Percentiles rank a stretch among this genome's conserved stretches.
Conservation (phyloP, 1,284 basidiomycete species). For the Fomitopsis pinicola region DNA sequence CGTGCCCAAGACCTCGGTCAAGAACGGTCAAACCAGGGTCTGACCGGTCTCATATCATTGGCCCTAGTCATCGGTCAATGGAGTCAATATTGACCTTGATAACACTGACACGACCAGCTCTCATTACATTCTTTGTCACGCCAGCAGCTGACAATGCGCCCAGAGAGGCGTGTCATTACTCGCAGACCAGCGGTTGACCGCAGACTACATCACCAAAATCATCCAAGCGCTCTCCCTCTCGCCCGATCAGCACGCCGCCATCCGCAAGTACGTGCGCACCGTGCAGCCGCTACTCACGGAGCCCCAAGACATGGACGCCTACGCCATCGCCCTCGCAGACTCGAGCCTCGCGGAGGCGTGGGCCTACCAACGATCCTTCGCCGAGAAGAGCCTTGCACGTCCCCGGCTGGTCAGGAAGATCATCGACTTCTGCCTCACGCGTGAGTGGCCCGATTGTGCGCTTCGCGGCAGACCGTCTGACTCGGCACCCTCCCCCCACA, state of each 20-base stretch:
- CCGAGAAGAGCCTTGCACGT: slow-evolving; percentile 48
- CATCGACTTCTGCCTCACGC: slow-evolving; percentile 63
- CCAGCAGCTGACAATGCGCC: neutral
- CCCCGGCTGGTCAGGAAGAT: slow-evolving; percentile 53
- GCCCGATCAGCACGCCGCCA: slow-evolving; percentile 44
- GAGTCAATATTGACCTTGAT: no score
- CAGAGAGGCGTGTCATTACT: slow-evolving; percentile 68
- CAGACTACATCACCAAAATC: slow-evolving; percentile 73
- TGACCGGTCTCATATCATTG: no score
- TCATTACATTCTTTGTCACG: no score
- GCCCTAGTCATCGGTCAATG: no score
- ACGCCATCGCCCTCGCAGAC: slow-evolving; percentile 61
- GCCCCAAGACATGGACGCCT: slow-evolving; percentile 63
- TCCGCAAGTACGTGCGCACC: slow-evolving; percentile 65
- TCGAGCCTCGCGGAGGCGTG: slow-evolving; percentile 64
- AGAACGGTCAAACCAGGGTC: no score
- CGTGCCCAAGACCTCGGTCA: no score
- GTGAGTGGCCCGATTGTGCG: slow-evolving; percentile 42
- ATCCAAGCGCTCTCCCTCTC: slow-evolving; percentile 59
- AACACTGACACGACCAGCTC: no score
- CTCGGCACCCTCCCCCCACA: slow-evolving; percentile 21
- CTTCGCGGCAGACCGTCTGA: neutral
- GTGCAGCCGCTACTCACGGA: slow-evolving; percentile 64
- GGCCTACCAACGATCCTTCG: slow-evolving; percentile 66
- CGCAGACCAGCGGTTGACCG: slow-evolving; percentile 67